Conservation (phyloP, 352 stramenopile genomes). For the Halophytophthora batemanensis region DNA sequence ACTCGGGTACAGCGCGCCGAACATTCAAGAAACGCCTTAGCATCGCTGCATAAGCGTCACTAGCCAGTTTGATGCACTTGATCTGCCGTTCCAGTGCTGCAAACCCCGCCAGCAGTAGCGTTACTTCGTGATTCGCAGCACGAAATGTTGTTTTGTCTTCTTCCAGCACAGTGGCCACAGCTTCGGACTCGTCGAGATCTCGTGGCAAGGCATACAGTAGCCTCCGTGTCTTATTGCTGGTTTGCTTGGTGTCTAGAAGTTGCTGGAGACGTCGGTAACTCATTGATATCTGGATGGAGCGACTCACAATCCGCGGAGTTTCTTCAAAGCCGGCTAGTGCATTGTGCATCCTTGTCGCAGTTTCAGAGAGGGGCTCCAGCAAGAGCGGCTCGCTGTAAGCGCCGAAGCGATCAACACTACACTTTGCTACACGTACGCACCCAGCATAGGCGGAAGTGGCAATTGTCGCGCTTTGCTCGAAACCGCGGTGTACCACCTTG, state of each 20-base stretch:
- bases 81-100: constrained; percentile 16
- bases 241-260: constrained; percentile 14
- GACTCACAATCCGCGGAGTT: not conserved
- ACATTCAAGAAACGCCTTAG: constrained; percentile 25
- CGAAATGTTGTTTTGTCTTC: constrained; percentile 19
- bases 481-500: constrained; percentile 44
- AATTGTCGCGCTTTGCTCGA: constrained; percentile 35
- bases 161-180: constrained; percentile 22
- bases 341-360: not conserved
- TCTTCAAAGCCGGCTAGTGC: not conserved
- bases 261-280: constrained; percentile 16
- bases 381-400: constrained; percentile 54
- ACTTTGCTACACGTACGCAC: constrained; percentile 52
- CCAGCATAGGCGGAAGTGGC: constrained; percentile 52
- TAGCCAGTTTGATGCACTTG: constrained; percentile 17
- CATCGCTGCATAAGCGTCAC: constrained; percentile 12
- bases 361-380: constrained; percentile 28
- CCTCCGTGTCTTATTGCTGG: not conserved
- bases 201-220: constrained; percentile 16
- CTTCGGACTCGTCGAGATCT: constrained; percentile 4
- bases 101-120: constrained; percentile 45
- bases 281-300: constrained; percentile 10
- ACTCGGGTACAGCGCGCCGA: constrained; percentile 36
- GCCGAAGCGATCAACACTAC: constrained; percentile 47
- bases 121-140: constrained; percentile 45